Evolutionary conservation across 2,329 filamentous ascomycete species (phyloP), one percentile per base, ranked within the genome.

Genomic region (Phyllosticta capitalensis): DNA sequence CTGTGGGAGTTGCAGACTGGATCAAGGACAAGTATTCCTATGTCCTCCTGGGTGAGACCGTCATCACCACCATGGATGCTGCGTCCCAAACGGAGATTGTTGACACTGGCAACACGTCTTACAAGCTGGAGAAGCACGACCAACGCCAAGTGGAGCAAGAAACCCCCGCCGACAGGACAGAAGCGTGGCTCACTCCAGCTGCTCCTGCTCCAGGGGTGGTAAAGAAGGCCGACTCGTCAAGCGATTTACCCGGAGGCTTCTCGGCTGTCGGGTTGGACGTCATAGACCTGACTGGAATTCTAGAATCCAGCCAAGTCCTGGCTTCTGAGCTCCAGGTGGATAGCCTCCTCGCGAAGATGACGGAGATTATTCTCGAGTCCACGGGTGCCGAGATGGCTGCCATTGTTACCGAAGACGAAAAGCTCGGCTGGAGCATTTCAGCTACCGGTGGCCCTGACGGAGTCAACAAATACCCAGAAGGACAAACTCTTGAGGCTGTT

Each of bases 281-380:
- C 85, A 85, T 92, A 67, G 89, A 92, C 70, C 72, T 92, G 62
- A 86, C 89, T 50, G 87, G 86, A 22, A 92, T 92, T 61, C 77
- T 92, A 14, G 85, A 89, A 65, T 89, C 86, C 2, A 90, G 87
- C 9, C 89, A 91, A 68, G 82, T 92, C 51, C 85, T 92, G 51
- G 92, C 88, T 4, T 91, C 88, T 17, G 87, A 91, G 55, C 74
- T 92, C 10, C 82, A 88, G 64, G 83, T 92, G 12, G 88, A 92
- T 63, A 82, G 87, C 65, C 79, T 92, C 3, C 79, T 92, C 62
- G 85, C 87, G 67, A 91, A 88, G 50, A 90, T 92, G 84, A 89
- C 87, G 65, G 85, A 90, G 62, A 89, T 92, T 63, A 89, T 92
- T 54, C 72, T 92, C 24, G 86, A 91, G 65, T 90, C 87, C 0